These are phyloP conservation scores for Thielaviopsis musarum DNA, from an alignment of 2,329 filamentous ascomycete genomes.

Conservation along the genomic window DNA sequence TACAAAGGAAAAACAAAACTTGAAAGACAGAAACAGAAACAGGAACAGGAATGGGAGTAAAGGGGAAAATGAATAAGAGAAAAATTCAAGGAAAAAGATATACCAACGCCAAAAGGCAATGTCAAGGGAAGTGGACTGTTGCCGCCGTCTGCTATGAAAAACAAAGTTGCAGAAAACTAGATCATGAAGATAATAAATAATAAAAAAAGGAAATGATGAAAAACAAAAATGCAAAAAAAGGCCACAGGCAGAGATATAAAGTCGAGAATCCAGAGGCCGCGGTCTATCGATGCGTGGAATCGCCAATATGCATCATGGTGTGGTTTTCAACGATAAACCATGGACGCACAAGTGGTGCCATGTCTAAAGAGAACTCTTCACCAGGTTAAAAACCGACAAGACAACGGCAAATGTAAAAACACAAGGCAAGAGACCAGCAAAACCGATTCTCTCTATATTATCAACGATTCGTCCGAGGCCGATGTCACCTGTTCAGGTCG, in stretches of 20 bases:
- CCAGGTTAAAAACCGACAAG: neutral
- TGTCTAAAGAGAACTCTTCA: neutral
- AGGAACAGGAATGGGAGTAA: neutral
- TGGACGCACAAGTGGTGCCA: neutral
- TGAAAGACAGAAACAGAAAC: neutral
- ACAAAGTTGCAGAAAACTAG: neutral
- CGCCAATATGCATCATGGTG: neutral
- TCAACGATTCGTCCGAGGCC: slow-evolving; percentile 8
- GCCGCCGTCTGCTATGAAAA: neutral
- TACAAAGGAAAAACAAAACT: neutral
- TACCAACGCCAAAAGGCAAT: neutral
- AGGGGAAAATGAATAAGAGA: neutral
- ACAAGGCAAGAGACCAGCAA: neutral
- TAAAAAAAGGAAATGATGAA: slow-evolving; percentile 4
- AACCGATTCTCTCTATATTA: neutral
- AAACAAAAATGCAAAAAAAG: neutral
- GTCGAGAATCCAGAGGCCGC: neutral
- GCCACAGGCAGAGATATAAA: neutral
- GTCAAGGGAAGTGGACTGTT: neutral
- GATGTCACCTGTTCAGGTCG: slow-evolving; percentile 6
- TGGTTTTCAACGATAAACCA: neutral
- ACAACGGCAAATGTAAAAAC: neutral
- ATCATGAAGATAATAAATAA: slow-evolving; percentile 1
- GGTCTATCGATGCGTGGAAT: neutral
- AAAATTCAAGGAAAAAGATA: neutral